Percentiles rank a stretch among this genome's conserved stretches.
phyloP scores from a whole-genome alignment of 2,329 filamentous ascomycete genomes.

The Fusarium albidum region DNA sequence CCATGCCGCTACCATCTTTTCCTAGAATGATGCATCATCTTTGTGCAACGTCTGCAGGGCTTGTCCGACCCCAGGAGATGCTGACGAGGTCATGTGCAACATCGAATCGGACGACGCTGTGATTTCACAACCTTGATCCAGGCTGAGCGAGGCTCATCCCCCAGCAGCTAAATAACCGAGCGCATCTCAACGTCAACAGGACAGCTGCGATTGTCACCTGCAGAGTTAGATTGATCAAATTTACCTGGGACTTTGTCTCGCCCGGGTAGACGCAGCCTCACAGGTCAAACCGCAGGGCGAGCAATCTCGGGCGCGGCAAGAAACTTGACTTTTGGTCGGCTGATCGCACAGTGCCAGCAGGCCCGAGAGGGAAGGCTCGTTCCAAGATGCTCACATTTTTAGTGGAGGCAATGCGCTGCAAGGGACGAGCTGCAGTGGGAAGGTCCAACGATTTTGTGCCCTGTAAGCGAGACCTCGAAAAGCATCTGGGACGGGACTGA shows the following conservation, averaged over 20 bases:
- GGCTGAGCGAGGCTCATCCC: slow-evolving; percentile 3
- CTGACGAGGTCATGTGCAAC: slow-evolving; percentile 14
- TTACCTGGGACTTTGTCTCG: slow-evolving; percentile 13
- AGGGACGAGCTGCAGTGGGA: slow-evolving; percentile 31
- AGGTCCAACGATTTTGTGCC: slow-evolving; percentile 36
- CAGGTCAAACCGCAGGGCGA: slow-evolving; percentile 4
- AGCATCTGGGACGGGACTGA: no score
- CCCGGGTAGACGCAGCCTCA: slow-evolving; percentile 31
- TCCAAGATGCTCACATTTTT: slow-evolving; percentile 2
- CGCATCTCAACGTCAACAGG: slow-evolving; percentile 10
- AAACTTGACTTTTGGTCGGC: slow-evolving; percentile 20
- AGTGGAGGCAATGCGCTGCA: slow-evolving; percentile 32
- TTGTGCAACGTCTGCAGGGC: slow-evolving; percentile 26
- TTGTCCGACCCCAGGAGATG: slow-evolving; percentile 12
- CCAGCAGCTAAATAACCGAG: neutral
- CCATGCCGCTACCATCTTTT: slow-evolving; percentile 10
- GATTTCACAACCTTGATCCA: slow-evolving; percentile 12
- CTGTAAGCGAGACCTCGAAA: slow-evolving; percentile 32
- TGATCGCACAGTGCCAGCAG: slow-evolving; percentile 35
- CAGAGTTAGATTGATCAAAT: neutral
- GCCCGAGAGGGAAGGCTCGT: no score
- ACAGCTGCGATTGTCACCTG: slow-evolving; percentile 1
- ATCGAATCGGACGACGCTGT: slow-evolving; percentile 26
- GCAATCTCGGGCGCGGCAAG: neutral
- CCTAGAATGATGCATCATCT: slow-evolving; percentile 29